Base-by-base conservation (phyloP, 1,284 basidiomycete species). In the Leccinum colubrinum region DNA sequence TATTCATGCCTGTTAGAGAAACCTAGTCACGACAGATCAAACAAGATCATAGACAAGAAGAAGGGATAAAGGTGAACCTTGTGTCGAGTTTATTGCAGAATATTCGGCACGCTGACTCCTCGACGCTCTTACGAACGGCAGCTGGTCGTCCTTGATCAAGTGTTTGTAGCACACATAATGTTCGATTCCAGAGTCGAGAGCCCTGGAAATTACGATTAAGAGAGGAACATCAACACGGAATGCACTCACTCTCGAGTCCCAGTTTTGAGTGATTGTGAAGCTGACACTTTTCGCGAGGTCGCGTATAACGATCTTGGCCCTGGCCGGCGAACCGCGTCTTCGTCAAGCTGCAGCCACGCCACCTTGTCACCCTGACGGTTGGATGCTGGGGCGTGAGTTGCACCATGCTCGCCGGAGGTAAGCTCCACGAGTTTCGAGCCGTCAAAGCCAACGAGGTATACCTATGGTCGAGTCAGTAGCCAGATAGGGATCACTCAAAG, bases 341-440 rank as follows among this genome's bases (percentile, higher is more conserved):
- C 74, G 55, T 88, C 86, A 65, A 95, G 83, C 75, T 97, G 90
- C 46, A 93, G 77, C 95, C 95, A 97, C 0, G 91, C 93, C 1
- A 86, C 84, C 74, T 90, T 91, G 59, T 81, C 82, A 0, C 88
- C 91, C 43, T 85, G 77, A 3, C 78, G 77, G 65, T 81, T 91
- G 72, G 95, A 87, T 2, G 84, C 82, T 0, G 93, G 87, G 39
- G 76, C 81, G 67, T 85, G 86, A 4, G 87, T 90, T 3, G 94
- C 94, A 30, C 93, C 95, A 74, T 95, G 93, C 46, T 82, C 81
- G 6, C 93, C 92, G 14, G 87, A 86, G 0, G 95, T 97, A 51
- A 97, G 77, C 65, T 91, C 84, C 52, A 76, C 80, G 4, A 86
- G 84, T 46, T 78, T 72, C 6, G 77, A 74, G 22, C 76, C 74